Base-by-base conservation (phyloP, 257 asterid genomes). In the Scutellaria minor region DNA sequence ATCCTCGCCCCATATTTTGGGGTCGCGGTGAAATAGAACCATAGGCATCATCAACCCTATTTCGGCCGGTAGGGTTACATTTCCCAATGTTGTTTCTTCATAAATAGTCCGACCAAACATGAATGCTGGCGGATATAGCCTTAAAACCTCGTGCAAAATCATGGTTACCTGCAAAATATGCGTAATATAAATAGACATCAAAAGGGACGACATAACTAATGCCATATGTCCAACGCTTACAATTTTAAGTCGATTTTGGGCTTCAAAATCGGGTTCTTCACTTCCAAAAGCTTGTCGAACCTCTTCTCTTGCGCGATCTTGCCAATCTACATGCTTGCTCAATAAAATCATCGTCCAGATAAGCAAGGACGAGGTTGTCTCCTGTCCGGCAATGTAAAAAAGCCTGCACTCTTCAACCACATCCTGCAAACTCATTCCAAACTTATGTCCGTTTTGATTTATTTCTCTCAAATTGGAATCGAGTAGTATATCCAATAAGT, bases 301-400 rank as follows among this genome's bases (percentile, higher is more conserved):
- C 77, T 87, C 93, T 7, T 87, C 86, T 59, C 90, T 76, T 1
- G 93, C 90, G 8, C 79, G 88, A 9, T 7, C 66, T 64, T 87
- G 93, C 88, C 93, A 87, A 15, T 79, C 84, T 3, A 5, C 6
- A 13, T 81, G 71, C 64, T 74, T 81, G 46, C 93, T 66, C 73
- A 87, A 61, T 27, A 87, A 42, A 59, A 87, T 64, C 88, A 84
- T 79, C 1, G 89, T 87, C 90, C 92, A 87, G 1, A 78, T 81
- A 13, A 87, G 85, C 78, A 87, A 57, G 9, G 70, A 22, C 2
- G 86, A 53, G 40, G 93, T 85, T 42, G 90, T 87, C 78, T 87
- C 93, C 70, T 87, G 90, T 12, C 93, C 93, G 2, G 83, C 90
- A 60, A 81, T 42, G 83, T 85, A 87, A 35, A 87, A 87, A 3